Conservation (phyloP, 2,329 filamentous ascomycete species). For the Ampelomyces quisqualis region DNA sequence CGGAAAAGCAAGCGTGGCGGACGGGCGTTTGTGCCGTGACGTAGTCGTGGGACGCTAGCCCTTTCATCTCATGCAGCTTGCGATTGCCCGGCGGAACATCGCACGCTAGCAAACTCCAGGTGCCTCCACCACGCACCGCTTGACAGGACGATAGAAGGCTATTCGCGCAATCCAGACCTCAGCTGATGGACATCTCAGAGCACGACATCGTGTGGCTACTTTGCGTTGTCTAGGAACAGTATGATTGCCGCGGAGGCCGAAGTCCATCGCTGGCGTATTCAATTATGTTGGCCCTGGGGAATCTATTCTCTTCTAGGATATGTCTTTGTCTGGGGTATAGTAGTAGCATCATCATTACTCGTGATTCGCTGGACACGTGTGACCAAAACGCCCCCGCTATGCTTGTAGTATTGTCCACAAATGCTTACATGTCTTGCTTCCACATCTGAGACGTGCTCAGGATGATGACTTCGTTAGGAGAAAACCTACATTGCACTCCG, state of each 20-base stretch:
- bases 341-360: not conserved
- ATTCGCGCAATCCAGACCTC: constrained; percentile 2
- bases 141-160: constrained; percentile 1
- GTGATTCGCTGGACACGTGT: not conserved
- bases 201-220: constrained; percentile 19
- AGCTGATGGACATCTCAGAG: not conserved
- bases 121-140: constrained; percentile 5
- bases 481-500: constrained; percentile 49
- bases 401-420: not conserved
- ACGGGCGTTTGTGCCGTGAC: constrained; percentile 8
- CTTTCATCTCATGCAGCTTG: constrained; percentile 2
- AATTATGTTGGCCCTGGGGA: not conserved
- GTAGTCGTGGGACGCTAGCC: constrained; percentile 15
- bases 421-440: not conserved
- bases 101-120: constrained; percentile 8
- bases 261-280: not conserved
- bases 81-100: constrained; percentile 19
- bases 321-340: not conserved
- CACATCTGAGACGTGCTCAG: not conserved
- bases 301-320: not conserved
- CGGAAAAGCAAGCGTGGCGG: not conserved
- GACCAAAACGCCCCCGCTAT: constrained; percentile 4
- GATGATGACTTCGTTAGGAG: constrained; percentile 51
- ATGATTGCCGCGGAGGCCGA: not conserved
- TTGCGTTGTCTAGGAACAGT: constrained; percentile 4